Evolutionary conservation across 1,284 basidiomycete genomes (phyloP).

Genomic region (Ustilago curta): DNA sequence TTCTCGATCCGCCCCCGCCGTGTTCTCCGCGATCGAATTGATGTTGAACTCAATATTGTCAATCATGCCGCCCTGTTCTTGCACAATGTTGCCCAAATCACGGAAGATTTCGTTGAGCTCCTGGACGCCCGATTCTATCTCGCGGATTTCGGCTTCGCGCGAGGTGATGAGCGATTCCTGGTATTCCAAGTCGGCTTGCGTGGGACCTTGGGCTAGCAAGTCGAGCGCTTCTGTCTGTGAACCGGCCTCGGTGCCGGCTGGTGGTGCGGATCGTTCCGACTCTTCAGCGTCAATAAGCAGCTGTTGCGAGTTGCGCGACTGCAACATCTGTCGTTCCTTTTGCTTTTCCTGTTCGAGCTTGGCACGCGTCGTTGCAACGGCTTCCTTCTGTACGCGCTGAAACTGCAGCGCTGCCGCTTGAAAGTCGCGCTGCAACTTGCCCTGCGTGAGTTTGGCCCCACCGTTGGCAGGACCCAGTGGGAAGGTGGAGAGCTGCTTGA

Average conservation of each 20-base stretch:
- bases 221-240: constrained; percentile 25
- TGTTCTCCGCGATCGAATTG: constrained; percentile 85
- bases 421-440: constrained; percentile 93
- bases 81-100: constrained; percentile 92
- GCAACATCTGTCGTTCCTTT: constrained; percentile 79
- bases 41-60: constrained; percentile 98
- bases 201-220: constrained; percentile 57
- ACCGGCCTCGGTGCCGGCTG: background rate
- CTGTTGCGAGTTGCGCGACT: constrained; percentile 62
- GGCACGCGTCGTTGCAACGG: constrained; percentile 83
- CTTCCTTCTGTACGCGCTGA: constrained; percentile 88
- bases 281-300: constrained; percentile 43
- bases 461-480: constrained; percentile 26
- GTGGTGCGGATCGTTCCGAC: constrained; percentile 1
- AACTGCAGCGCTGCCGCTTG: constrained; percentile 89
- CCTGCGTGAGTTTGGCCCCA: constrained; percentile 72
- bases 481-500: constrained; percentile 76
- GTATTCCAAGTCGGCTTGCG: constrained; percentile 89
- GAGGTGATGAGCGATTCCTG: constrained; percentile 96
- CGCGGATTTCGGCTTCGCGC: constrained; percentile 91
- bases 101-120: constrained; percentile 97
- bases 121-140: constrained; percentile 97
- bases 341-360: constrained; percentile 83
- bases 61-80: constrained; percentile 93
- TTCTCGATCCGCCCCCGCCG: constrained; percentile 85